These are phyloP conservation scores for Botrytis fabae DNA, from an alignment of 2,329 filamentous ascomycete genomes.

Conservation along the genomic window DNA sequence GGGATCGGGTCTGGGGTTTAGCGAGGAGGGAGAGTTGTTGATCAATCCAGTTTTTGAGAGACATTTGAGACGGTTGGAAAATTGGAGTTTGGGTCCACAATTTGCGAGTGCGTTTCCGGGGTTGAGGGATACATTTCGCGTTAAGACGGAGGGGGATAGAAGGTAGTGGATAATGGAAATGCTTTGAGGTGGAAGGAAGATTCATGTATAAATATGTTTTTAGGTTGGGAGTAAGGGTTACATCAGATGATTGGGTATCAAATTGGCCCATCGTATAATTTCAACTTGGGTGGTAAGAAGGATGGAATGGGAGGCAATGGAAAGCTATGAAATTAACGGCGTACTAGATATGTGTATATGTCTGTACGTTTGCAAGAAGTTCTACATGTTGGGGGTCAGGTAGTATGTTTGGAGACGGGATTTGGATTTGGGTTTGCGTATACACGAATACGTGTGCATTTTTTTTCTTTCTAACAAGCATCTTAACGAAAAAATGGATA, in stretches of 20 bases:
- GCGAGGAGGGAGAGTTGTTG: constrained; percentile 62
- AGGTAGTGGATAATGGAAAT: constrained; percentile 14
- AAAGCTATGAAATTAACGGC: neutral
- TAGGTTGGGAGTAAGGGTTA: neutral
- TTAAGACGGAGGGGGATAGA: constrained; percentile 37
- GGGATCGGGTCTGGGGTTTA: constrained; percentile 44
- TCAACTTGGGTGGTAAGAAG: neutral
- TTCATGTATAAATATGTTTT: neutral
- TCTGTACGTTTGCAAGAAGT: neutral
- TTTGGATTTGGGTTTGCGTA: neutral
- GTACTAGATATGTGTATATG: neutral
- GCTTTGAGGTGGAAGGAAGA: neutral
- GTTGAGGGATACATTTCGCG: constrained; percentile 48
- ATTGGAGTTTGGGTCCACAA: constrained; percentile 75
- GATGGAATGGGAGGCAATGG: neutral
- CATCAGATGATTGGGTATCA: neutral
- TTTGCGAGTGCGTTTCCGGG: constrained; percentile 67
- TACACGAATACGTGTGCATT: neutral
- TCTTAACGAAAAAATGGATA: neutral
- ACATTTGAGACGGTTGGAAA: constrained; percentile 71
- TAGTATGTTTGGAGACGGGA: neutral
- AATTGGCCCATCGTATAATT: neutral
- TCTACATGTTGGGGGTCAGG: neutral
- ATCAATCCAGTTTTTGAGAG: constrained; percentile 87
- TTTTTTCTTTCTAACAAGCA: too few species aligned